Base-by-base conservation (phyloP, 1,284 basidiomycete species). In the Wolfiporia cocos region DNA sequence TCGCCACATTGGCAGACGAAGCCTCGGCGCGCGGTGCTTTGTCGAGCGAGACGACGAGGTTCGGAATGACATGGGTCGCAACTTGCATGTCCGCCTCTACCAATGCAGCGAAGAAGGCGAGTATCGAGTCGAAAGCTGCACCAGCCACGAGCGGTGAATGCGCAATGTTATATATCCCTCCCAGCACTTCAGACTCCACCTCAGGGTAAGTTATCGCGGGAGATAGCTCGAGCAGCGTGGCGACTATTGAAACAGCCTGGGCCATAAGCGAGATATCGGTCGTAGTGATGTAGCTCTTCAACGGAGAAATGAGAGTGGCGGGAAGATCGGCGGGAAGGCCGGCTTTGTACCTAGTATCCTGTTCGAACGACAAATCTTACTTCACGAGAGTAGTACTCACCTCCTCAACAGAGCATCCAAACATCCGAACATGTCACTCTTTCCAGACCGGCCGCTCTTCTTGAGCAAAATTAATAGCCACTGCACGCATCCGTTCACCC, bases 51-150 rank as follows among this genome's bases (percentile, higher is more conserved):
- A 73, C 68, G 21, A 82, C 81, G 36, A 94, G 67, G 52, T 75
- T 84, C 0, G 81, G 83, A 6, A 89, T 76, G 10, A 89, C 66
- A 50, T 89, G 86, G 0, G 81, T 80, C 11, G 86, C 78, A 50
- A 90, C 89, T 61, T 90, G 77, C 49, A 74, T 69, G 51, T 95
- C 90, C 1, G 89, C 88, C 44, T 76, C 71, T n/a, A 93, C 87
- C 22, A 93, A 76, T 0, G 82, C 76, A 1, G 71, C 71, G 58
- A 91, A 90, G 74, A 98, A 97, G 10, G 69, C 68, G 35, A 90
- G 73, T 6, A 96, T 67, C 0, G 88, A 77, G 32, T 97, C 92
- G 19, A 95, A 76, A 3, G 85, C 74, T 3, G 74, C 64, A 29
- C 83, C 80, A 37, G 90, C 76, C 15, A 92, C 68, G 5, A 88